Base-by-base conservation (phyloP, 78 protist genomes). In the Trichosphaerium sp. region DNA sequence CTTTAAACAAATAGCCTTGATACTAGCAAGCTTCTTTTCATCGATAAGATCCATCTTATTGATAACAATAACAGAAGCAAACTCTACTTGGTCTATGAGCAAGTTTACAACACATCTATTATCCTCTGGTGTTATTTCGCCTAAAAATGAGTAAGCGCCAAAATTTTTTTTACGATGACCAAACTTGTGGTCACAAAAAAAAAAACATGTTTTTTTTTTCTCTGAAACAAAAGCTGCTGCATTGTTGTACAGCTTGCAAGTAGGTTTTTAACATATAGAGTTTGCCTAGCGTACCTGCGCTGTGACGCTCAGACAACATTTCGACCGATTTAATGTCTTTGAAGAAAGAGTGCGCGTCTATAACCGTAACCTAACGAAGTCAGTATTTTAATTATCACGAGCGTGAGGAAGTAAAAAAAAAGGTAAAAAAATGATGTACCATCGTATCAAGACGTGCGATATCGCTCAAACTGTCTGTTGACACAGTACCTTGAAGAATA, bases 1-100 rank as follows among this genome's bases (percentile, higher is more conserved):
- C 31, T 66, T 74, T 57, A 28, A 51, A 4, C 68, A 37, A 11
- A 66, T 31, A 1, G 69, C 69, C 41, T 77, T 64, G 7, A 77
- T 47, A 15, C 12, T 7, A 4, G 43, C 31, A 1, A 77, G 12
- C 5, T 38, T 29, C 2, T 68, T 44, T 41, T 14, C 4, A 0
- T 18, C 28, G 4, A 69, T 76, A 21, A 69, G 34, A 47, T 77
- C 83, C 47, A 37, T 35, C 54, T 93, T 93, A 86, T 90, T 93
- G 37, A 93, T 56, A 1, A 93, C 12, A 28, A 93, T 48, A 12
- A 90, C 88, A 63, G 90, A 63, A 29, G 93, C 90, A 55, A 82
- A 88, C 75, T 93, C 97, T 23, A 91, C 40, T 57, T 93, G 97
- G 43, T 89, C 93, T 12, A 83, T 10, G 23, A 89, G 65, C 68